Percentiles rank a stretch among this genome's conserved stretches.
These are phyloP conservation scores for Tephrocybe sp. DNA, from an alignment of 768 basidiomycete species.

Conservation along the genomic window DNA sequence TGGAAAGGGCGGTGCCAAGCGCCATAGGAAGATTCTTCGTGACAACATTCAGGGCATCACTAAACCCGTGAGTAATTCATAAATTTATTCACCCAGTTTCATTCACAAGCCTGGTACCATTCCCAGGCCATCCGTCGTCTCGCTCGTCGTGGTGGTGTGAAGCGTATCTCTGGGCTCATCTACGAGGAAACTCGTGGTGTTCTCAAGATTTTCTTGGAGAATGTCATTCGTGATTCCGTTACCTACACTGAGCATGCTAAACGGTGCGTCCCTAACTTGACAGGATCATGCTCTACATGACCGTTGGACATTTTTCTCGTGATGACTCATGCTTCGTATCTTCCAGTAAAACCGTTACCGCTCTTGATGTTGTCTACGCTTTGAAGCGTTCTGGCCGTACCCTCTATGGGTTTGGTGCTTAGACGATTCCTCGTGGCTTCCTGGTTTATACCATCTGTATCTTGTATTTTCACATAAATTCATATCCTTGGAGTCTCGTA, in stretches of 20 bases:
- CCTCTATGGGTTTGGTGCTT: conserved; percentile 81
- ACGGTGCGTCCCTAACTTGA: conserved; percentile 37
- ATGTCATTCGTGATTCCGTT: conserved; percentile 42
- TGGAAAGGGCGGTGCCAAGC: conserved; percentile 78
- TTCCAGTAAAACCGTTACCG: conserved; percentile 76
- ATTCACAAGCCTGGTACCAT: conserved; percentile 27
- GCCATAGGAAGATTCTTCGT: conserved; percentile 78
- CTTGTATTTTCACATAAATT: not conserved
- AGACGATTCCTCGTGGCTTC: no score
- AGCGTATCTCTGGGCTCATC: conserved; percentile 73
- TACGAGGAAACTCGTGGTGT: conserved; percentile 85
- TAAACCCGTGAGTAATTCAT: not conserved
- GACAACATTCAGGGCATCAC: conserved; percentile 75
- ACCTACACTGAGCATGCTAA: conserved; percentile 95
- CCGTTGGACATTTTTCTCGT: not conserved
- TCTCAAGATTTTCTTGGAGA: conserved; percentile 69
- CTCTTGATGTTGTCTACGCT: conserved; percentile 79
- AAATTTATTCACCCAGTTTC: conserved; percentile 1
- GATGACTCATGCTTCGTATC: conserved; percentile 8
- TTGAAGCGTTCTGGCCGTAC: conserved; percentile 75
- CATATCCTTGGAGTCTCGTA: not conserved
- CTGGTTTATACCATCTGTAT: no score
- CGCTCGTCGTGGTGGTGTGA: conserved; percentile 82
- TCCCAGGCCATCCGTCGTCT: conserved; percentile 77
- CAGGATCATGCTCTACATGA: not conserved